Evolutionary conservation across 2,329 filamentous ascomycete genomes (phyloP).

Genomic region (Trichoderma breve): DNA sequence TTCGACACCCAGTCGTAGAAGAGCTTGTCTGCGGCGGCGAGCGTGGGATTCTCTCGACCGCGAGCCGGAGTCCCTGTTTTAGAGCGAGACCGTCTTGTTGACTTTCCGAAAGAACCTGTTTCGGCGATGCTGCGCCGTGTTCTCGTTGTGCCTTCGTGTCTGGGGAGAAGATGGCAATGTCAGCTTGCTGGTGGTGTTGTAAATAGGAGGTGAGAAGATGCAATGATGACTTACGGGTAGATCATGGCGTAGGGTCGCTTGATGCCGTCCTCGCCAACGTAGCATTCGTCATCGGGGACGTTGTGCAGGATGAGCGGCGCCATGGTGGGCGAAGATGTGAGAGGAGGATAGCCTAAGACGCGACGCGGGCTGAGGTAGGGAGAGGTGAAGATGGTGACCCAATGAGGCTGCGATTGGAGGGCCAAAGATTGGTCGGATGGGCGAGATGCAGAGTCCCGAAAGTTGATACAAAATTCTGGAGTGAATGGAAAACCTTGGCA

Average conservation of each 20-base stretch:
- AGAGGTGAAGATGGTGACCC: not conserved
- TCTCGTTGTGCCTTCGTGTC: conserved; percentile 47
- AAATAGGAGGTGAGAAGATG: not conserved
- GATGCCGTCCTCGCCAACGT: conserved; percentile 63
- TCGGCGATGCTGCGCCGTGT: conserved; percentile 56
- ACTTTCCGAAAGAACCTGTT: conserved; percentile 65
- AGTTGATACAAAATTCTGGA: conserved; percentile 7
- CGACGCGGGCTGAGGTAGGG: not conserved
- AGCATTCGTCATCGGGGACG: conserved; percentile 66
- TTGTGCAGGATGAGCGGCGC: conserved; percentile 66
- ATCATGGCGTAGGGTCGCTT: conserved; percentile 66
- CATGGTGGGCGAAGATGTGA: conserved; percentile 41
- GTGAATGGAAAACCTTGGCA: conserved; percentile 1
- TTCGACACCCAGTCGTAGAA: conserved; percentile 58
- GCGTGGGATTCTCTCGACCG: conserved; percentile 58
- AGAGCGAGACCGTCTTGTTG: conserved; percentile 61
- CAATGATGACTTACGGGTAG: conserved; percentile 51
- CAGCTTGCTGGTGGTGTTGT: not conserved
- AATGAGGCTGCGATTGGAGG: conserved; percentile 1
- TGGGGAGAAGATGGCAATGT: conserved; percentile 22
- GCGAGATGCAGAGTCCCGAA: conserved; percentile 4
- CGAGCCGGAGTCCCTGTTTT: conserved; percentile 58
- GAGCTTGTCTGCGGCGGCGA: conserved; percentile 60
- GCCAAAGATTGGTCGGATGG: not conserved
- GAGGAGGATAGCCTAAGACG: not conserved